Base-by-base conservation (phyloP, 2,329 filamentous ascomycete genomes). In the Polychaeton citri region DNA sequence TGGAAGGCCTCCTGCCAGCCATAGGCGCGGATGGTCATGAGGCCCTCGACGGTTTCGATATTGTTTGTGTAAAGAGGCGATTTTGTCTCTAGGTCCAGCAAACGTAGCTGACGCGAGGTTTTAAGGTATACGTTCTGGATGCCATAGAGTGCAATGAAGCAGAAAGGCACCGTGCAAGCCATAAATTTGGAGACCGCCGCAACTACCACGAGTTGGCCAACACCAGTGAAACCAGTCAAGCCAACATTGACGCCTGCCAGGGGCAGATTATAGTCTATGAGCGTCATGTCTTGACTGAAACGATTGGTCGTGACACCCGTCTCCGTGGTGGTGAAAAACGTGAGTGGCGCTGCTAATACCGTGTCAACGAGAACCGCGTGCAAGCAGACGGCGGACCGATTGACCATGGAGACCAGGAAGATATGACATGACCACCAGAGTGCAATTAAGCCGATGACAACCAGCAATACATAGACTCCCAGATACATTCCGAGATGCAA, bases 21-120 rank as follows among this genome's bases (percentile, higher is more conserved):
- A 37, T 69, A 71, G 0, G 69, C 65, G n/a, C 69, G 63, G 21
- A 74, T 64, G 0, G 67, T 72, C 1, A 59, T 43, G 0, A 72
- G 44, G 0, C 69, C 69, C 6, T 57, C 52, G 0, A 71, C 44
- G 0, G 64, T 65, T 36, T 74, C 69, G 4, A 62, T 52, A 41
- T 71, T 71, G 30, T 71, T 64, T 0, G 66, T 64, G 21, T 24
- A 24, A 7, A 24, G 21, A n/a, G n/a, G n/a, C n/a, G n/a, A n/a
- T n/a, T n/a, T n/a, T n/a, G n/a, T n/a, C n/a, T n/a, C n/a, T n/a
- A n/a, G n/a, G n/a, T n/a, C n/a, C n/a, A n/a, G n/a, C n/a, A n/a
- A n/a, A n/a, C n/a, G n/a, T n/a, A n/a, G n/a, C n/a, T n/a, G n/a
- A n/a, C n/a, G n/a, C n/a, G n/a, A n/a, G n/a, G n/a, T n/a, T n/a